Base-by-base conservation (phyloP, 169 alveolate species). In the Plasmodium gonderi region DNA sequence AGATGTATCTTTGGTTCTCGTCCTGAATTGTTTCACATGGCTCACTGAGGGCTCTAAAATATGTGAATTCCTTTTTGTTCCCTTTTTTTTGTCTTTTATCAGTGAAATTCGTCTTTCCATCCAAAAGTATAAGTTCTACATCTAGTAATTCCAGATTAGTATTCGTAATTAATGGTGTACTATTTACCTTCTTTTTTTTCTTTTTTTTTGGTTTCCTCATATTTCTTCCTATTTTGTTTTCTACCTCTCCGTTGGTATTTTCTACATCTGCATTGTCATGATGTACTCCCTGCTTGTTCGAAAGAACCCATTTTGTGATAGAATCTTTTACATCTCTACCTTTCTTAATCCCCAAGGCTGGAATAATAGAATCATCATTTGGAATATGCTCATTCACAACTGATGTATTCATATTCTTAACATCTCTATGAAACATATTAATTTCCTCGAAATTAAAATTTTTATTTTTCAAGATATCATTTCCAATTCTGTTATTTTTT, bases 381-480 rank as follows among this genome's bases (percentile, higher is more conserved):
- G n/a, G n/a, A 60, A 3, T 60, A 8, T 60, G 17, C 72, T 4
- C 72, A 60, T 36, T 60, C n/a, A 60, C 72, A 0, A 60, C 36
- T 5, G 72, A 36, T 23, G 12, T 49, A 8, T 17, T 38, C 3
- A 7, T 20, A 3, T 40, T 8, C 0, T 33, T n/a, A 31, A 72
- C 47, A 9, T 75, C 38, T 29, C 6, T 14, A 14, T 38, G 67
- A 40, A 75, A 40, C 51, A 75, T 75, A 12, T 40, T 75, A 9
- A 75, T 17, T 29, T 75, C 65, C 12, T 74, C 80, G 11, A 75
- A 31, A 20, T 75, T 75, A 17, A 75, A 75, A 40, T n/a, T 44
- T 14, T 38, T 75, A 17, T 9, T 75, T 75, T 42, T 42, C 51
- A 17, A 8, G 31, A 75, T 7, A 20, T 14, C 9, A n/a, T 23